phyloP scores from a whole-genome alignment of 352 stramenopile species.

The Pythium brassicae region DNA sequence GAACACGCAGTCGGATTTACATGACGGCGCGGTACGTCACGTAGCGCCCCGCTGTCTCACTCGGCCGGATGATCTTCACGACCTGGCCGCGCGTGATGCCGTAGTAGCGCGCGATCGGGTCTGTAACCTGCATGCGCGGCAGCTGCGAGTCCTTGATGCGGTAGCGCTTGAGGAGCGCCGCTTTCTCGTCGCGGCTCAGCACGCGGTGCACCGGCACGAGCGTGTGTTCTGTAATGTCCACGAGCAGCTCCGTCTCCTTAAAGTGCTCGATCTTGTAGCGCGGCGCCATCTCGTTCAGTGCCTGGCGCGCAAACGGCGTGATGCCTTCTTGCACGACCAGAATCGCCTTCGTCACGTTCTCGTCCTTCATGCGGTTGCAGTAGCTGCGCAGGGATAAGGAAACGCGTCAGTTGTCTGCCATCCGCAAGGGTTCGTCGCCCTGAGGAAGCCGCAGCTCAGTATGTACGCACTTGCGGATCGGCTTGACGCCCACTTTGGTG shows the following conservation, averaged over 20 bases:
- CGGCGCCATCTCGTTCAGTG: slow-evolving; percentile 93
- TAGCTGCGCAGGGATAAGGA: slow-evolving; percentile 31
- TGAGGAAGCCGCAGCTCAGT: no score
- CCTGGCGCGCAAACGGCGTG: slow-evolving; percentile 97
- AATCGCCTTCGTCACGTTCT: slow-evolving; percentile 97
- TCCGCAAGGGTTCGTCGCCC: no score
- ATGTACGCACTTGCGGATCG: slow-evolving; percentile 92
- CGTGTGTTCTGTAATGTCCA: slow-evolving; percentile 99
- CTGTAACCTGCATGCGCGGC: slow-evolving; percentile 97
- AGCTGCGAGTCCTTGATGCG: slow-evolving; percentile 99
- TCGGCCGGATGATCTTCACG: slow-evolving; percentile 99
- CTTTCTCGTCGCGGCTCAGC: slow-evolving; percentile 96
- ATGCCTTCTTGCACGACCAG: slow-evolving; percentile 96
- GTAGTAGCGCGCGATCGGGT: slow-evolving; percentile 98
- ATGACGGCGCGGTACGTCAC: slow-evolving; percentile 99
- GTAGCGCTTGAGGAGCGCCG: slow-evolving; percentile 97
- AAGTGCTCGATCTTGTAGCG: slow-evolving; percentile 96
- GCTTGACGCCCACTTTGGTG: slow-evolving; percentile 98
- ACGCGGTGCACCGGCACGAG: slow-evolving; percentile 98
- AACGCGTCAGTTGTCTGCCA: not conserved
- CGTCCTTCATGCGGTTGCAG: slow-evolving; percentile 97
- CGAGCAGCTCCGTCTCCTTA: slow-evolving; percentile 98
- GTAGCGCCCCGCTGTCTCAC: slow-evolving; percentile 99
- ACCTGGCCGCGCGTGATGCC: slow-evolving; percentile 96
- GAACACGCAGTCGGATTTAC: slow-evolving; percentile 42